Evolutionary conservation across 495 filamentous ascomycete species (phyloP).

Genomic region (Friedmanniomyces endolithicus): DNA sequence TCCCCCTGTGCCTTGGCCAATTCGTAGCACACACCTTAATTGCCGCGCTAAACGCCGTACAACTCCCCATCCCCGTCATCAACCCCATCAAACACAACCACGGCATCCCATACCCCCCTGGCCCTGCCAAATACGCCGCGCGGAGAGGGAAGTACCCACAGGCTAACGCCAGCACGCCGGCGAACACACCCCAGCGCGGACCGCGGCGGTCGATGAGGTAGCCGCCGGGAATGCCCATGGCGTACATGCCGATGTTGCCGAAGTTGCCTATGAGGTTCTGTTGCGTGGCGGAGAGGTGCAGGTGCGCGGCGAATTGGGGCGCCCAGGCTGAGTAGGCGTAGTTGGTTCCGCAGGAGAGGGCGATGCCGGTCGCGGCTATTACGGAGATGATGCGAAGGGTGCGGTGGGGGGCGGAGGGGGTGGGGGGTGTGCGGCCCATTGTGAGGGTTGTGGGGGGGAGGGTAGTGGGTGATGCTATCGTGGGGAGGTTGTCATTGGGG

Average conservation of each 20-base stretch:
- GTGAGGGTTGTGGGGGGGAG: not conserved
- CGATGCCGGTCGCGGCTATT: constrained; percentile 71
- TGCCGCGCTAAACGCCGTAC: constrained; percentile 70
- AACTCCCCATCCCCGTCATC: constrained; percentile 76
- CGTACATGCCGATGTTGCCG: constrained; percentile 96
- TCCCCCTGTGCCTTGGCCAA: constrained; percentile 82
- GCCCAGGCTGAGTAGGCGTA: constrained; percentile 99
- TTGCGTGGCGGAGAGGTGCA: constrained; percentile 79
- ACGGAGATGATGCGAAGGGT: constrained; percentile 50
- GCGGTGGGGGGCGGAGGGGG: constrained; percentile 30
- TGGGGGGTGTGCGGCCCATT: not conserved
- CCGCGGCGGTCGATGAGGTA: constrained; percentile 76
- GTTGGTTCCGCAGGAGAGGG: constrained; percentile 48
- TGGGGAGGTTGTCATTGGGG: not conserved
- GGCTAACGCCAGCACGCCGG: constrained; percentile 46
- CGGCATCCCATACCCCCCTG: constrained; percentile 49
- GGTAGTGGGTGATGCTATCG: not conserved
- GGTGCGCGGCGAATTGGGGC: constrained; percentile 75
- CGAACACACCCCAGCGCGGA: constrained; percentile 59
- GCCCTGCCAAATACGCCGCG: constrained; percentile 41
- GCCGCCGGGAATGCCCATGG: constrained; percentile 77
- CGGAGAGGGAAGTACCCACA: constrained; percentile 18
- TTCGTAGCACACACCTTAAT: constrained; percentile 78
- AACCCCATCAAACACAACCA: constrained; percentile 71
- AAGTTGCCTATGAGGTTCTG: constrained; percentile 81